Evolutionary conservation across 2,329 filamentous ascomycete genomes (phyloP), one percentile per base, ranked within the genome.

Genomic region (Beauveria medogensis): DNA sequence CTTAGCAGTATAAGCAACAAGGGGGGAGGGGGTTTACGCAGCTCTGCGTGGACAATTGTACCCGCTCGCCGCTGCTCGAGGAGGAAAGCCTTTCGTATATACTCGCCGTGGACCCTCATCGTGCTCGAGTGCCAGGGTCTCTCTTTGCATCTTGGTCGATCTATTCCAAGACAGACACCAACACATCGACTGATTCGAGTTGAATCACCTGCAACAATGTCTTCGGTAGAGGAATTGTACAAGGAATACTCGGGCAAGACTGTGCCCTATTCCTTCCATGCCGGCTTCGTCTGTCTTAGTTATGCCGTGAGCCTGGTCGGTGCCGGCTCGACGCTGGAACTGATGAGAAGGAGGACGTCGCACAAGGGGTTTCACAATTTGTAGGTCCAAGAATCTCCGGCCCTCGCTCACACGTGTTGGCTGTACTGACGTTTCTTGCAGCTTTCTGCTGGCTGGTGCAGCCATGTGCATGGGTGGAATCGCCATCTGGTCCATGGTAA

Each of bases 291-390:
- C 14, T 80, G 87, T 26, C 79, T 91, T 65, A 94, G 91, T 69
- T 84, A 89, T 64, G 77, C 90, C 65, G 89, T 91, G 67, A 93
- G 90, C 68, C 78, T 90, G 40, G 81, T 91, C 65, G 92, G 92
- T 64, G 87, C 90, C 54, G 81, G 85, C 55, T 91, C 91, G 3
- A 92, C 91, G 0, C 78, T 96, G 37, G 92, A 96, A 72, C 77
- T 96, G 62, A 84, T 96, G 56, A 89, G 94, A 70, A 79, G 90
- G 62, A 80, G 90, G 66, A 91, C 88, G 1, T 85, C 88, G 2
- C 82, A 82, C 59, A 83, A 82, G 69, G 89, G 89, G 9, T 71
- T 82, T 59, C 84, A 85, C 69, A 91, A 91, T 68, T 85, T 88
- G 87, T 89, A 80, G 60, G 79, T 46, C 0, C 12, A 16, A n/a